Percentiles rank a stretch among this genome's conserved stretches.
Conservation (phyloP, 2,329 filamentous ascomycete species). For the Claviceps lovelessii region DNA sequence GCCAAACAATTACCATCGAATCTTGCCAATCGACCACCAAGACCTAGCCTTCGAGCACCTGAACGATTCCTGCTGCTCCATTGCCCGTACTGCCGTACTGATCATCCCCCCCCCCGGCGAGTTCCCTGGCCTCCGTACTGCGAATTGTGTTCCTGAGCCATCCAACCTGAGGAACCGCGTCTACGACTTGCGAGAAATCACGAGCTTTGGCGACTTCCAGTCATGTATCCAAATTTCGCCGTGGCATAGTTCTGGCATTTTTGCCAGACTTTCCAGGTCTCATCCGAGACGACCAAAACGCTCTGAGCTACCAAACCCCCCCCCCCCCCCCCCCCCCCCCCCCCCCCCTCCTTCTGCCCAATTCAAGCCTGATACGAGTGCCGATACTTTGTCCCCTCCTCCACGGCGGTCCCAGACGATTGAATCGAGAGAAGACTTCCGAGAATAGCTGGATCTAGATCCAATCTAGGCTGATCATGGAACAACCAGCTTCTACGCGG, state of each 20-base stretch:
- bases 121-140: neutral
- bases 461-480: conserved; percentile 22
- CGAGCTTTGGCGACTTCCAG: conserved; percentile 19
- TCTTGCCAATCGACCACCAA: conserved; percentile 1
- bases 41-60: neutral
- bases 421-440: neutral
- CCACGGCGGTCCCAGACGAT: neutral
- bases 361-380: neutral
- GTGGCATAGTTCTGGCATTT: conserved; percentile 33
- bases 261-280: conserved; percentile 27
- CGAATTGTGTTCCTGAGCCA: neutral
- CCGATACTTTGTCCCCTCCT: neutral
- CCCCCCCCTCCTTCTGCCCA: neutral
- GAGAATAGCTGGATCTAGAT: neutral
- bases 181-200: conserved; percentile 12
- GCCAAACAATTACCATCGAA: neutral
- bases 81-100: conserved; percentile 3
- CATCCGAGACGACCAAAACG: conserved; percentile 1
- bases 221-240: conserved; percentile 32
- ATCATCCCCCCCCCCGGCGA: conserved; percentile 3
- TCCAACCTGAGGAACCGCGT: neutral
- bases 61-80: conserved; percentile 4
- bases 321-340: neutral
- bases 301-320: neutral
- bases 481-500: conserved; percentile 17